Percentiles rank a stretch among this genome's conserved stretches.
These are phyloP conservation scores for Talaromyces amestolkiae DNA, from an alignment of 2,329 filamentous ascomycete genomes.

Conservation along the genomic window DNA sequence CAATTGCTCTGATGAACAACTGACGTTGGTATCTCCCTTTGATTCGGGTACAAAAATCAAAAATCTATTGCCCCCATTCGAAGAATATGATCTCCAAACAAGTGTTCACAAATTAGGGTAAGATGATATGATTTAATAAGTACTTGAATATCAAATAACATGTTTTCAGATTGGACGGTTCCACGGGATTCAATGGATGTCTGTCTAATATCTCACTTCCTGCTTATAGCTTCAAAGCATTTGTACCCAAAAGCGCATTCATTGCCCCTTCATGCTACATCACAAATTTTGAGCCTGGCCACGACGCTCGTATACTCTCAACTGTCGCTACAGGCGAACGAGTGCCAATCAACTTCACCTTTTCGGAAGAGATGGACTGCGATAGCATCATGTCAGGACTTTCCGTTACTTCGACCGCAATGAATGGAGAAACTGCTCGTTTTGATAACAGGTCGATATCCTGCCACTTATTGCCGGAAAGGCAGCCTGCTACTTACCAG, in stretches of 20 bases:
- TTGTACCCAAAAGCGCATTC: slow-evolving; percentile 51
- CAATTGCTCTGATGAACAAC: slow-evolving; percentile 47
- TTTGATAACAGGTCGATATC: slow-evolving; percentile 43
- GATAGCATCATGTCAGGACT: slow-evolving; percentile 48
- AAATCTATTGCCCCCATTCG: slow-evolving; percentile 59
- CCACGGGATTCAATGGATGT: slow-evolving; percentile 51
- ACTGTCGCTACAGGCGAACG: slow-evolving; percentile 37
- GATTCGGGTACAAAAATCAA: slow-evolving; percentile 51
- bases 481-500: slow-evolving; percentile 33
- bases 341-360: slow-evolving; percentile 52
- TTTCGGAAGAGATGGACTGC: slow-evolving; percentile 58
- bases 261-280: slow-evolving; percentile 51
- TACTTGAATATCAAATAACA: background rate
- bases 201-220: slow-evolving; percentile 49
- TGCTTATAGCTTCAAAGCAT: slow-evolving; percentile 55
- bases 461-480: slow-evolving; percentile 39
- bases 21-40: slow-evolving; percentile 55
- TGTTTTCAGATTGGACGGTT: slow-evolving; percentile 37
- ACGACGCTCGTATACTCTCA: slow-evolving; percentile 54
- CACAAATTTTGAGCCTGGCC: slow-evolving; percentile 56
- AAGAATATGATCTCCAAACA: slow-evolving; percentile 48
- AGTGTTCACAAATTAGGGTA: slow-evolving; percentile 43
- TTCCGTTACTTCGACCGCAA: slow-evolving; percentile 49
- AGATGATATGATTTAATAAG: background rate
- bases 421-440: slow-evolving; percentile 39